Evolutionary conservation across 768 basidiomycete genomes (phyloP).

Genomic region (Chiua virens): DNA sequence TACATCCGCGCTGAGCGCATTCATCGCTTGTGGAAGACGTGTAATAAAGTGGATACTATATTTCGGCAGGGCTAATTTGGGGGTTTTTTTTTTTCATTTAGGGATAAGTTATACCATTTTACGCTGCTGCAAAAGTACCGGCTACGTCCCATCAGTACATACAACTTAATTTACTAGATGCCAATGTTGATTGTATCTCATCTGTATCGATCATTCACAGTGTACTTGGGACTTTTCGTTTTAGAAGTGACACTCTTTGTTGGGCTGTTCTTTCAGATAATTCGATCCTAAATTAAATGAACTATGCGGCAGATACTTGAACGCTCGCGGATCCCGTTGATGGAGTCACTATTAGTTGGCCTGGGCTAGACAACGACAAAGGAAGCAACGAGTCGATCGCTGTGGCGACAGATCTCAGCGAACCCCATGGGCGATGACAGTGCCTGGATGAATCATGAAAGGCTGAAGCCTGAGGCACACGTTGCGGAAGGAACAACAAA

Average conservation of each 20-base stretch:
- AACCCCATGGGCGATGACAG: not conserved
- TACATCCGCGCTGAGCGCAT: constrained; percentile 24
- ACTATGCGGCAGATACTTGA: constrained; percentile 4
- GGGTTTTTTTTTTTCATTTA: constrained; percentile 15
- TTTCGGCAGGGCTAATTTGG: constrained; percentile 24
- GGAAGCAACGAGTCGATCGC: constrained; percentile 6
- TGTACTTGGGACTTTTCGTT: constrained; percentile 1
- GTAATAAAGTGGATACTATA: constrained; percentile 21
- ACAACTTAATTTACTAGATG: constrained; percentile 13
- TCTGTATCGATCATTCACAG: constrained; percentile 15
- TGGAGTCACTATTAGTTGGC: not conserved
- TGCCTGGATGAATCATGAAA: constrained; percentile 9
- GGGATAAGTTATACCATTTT: constrained; percentile 30
- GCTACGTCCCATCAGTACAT: constrained; percentile 18
- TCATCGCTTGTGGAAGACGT: constrained; percentile 14
- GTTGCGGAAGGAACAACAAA: constrained; percentile 12
- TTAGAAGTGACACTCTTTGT: constrained; percentile 1
- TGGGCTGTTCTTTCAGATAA: constrained; percentile 1
- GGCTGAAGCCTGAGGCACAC: not conserved
- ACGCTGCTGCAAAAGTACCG: constrained; percentile 20
- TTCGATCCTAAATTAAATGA: constrained; percentile 13
- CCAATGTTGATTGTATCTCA: not conserved
- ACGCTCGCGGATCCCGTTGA: constrained; percentile 5
- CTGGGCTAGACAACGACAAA: not conserved
- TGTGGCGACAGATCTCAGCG: constrained; percentile 27